These are phyloP conservation scores for Exophiala dermatitidis DNA, from an alignment of 2,329 filamentous ascomycete genomes.

Conservation along the genomic window DNA sequence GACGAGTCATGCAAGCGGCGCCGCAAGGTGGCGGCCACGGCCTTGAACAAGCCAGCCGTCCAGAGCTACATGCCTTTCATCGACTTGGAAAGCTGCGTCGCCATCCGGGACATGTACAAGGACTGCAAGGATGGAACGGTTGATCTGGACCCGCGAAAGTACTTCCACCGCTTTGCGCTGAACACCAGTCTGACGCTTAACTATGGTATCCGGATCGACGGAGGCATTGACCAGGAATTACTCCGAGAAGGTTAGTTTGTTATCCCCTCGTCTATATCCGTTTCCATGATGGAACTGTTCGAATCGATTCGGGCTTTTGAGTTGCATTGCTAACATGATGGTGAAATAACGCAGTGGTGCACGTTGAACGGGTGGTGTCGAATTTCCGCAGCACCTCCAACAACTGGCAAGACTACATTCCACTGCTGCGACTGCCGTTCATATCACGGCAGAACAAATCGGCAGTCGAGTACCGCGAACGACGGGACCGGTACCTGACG, in stretches of 20 bases:
- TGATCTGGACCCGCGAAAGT: constrained; percentile 63
- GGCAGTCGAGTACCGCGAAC: constrained; percentile 58
- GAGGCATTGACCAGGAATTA: constrained; percentile 59
- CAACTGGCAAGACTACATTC: constrained; percentile 82
- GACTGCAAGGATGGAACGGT: constrained; percentile 55
- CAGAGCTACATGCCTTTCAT: constrained; percentile 77
- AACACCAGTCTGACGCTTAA: constrained; percentile 72
- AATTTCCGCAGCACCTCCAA: constrained; percentile 73
- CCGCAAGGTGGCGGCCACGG: constrained; percentile 70
- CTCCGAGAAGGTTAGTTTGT: constrained; percentile 49
- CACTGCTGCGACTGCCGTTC: constrained; percentile 57
- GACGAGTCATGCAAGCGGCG: constrained; percentile 71
- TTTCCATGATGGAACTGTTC: no score
- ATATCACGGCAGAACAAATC: constrained; percentile 53
- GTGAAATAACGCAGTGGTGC: constrained; percentile 46
- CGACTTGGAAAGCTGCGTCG: constrained; percentile 65
- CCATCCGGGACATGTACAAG: constrained; percentile 63
- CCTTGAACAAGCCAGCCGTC: constrained; percentile 66
- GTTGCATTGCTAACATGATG: not conserved
- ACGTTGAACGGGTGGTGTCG: constrained; percentile 67
- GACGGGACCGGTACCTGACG: constrained; percentile 60
- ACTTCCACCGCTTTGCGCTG: constrained; percentile 68
- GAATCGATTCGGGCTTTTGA: no score
- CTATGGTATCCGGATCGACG: constrained; percentile 69
- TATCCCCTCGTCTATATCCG: not conserved